phyloP scores from a whole-genome alignment of 148 eudicot genomes.

The Rhododendron ovatum region DNA sequence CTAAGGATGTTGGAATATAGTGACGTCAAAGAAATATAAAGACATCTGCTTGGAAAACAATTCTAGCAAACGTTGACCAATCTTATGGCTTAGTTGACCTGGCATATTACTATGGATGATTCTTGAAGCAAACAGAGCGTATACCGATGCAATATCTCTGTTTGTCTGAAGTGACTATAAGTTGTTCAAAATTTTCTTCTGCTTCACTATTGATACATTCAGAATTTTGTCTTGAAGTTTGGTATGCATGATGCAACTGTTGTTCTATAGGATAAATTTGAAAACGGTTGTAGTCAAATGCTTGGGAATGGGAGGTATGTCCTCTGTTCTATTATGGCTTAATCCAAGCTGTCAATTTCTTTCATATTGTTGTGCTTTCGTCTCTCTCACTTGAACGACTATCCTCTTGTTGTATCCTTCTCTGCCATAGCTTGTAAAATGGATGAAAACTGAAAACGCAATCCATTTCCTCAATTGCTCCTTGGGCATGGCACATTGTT shows the following conservation, averaged over 20 bases:
- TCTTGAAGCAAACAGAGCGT: background rate
- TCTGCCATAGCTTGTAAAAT: background rate
- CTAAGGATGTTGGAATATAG: background rate
- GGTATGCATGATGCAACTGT: background rate
- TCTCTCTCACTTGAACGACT: background rate
- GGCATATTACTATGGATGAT: background rate
- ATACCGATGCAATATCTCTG: background rate
- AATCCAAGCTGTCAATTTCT: background rate
- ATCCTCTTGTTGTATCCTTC: background rate
- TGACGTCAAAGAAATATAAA: background rate
- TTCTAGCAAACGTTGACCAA: background rate
- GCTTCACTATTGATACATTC: background rate
- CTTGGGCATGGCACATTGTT: background rate
- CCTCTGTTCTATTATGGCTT: background rate
- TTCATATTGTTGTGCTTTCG: background rate
- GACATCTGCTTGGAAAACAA: background rate
- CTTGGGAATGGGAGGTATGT: background rate
- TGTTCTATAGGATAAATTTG: background rate
- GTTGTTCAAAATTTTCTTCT: background rate
- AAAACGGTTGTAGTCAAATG: background rate
- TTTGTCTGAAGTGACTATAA: background rate
- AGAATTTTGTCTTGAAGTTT: background rate
- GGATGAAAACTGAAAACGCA: background rate
- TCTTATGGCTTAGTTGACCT: too few species aligned
- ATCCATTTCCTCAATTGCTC: background rate